These are phyloP conservation scores for Dentipellis fragilis DNA, from an alignment of 768 basidiomycete genomes.

Conservation along the genomic window DNA sequence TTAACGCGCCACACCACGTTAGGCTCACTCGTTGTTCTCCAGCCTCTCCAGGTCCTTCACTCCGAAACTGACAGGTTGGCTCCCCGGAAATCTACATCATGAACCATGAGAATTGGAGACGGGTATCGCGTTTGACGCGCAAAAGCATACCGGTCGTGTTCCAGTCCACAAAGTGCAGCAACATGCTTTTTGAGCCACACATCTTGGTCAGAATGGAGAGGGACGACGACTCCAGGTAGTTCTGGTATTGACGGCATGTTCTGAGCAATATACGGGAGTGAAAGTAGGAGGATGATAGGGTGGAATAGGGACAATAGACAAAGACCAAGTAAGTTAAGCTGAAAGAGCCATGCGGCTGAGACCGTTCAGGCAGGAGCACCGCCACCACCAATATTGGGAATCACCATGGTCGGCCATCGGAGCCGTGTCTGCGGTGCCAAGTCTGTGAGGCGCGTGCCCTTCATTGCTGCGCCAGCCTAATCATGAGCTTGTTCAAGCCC, in stretches of 20 bases:
- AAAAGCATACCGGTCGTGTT: slow-evolving; percentile 48
- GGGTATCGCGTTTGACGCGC: background rate
- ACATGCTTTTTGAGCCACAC: slow-evolving; percentile 56
- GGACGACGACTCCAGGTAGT: slow-evolving; percentile 55
- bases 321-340: no score
- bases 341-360: no score
- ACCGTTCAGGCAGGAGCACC: no score
- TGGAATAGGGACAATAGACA: no score
- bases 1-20: background rate
- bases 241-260: slow-evolving; percentile 38
- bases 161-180: slow-evolving; percentile 53
- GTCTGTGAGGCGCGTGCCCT: no score
- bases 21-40: slow-evolving; percentile 71
- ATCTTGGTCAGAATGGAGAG: slow-evolving; percentile 48
- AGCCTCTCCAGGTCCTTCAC: slow-evolving; percentile 59
- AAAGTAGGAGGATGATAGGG: background rate
- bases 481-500: no score
- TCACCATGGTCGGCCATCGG: no score
- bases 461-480: no score
- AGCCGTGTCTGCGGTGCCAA: no score
- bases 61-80: slow-evolving; percentile 90
- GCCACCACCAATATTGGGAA: no score
- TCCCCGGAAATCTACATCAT: slow-evolving; percentile 74
- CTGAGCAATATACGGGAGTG: background rate
- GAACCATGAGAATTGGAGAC: background rate